Evolutionary conservation across 306 rosid species (phyloP).

Genomic region (Inga leiocalycina): DNA sequence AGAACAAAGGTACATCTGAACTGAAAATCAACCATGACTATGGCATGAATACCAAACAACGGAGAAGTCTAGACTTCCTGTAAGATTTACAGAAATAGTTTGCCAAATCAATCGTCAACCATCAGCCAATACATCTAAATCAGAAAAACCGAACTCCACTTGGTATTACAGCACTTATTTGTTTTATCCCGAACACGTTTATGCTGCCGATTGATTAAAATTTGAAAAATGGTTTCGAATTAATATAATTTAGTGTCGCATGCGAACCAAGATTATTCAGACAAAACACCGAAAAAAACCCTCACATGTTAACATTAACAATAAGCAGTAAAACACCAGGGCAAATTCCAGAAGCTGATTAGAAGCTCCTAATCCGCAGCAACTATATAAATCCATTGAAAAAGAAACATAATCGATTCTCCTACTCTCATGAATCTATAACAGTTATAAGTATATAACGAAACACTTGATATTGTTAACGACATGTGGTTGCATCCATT

Average conservation of each 20-base stretch:
- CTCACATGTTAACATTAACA: neutral
- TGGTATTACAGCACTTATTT: neutral
- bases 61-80: neutral
- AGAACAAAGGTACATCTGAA: neutral
- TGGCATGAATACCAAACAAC: neutral
- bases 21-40: neutral
- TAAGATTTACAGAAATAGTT: neutral
- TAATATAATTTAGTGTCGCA: neutral
- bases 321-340: neutral
- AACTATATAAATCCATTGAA: neutral
- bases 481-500: neutral
- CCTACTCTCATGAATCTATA: neutral
- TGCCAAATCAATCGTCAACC: neutral
- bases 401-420: neutral
- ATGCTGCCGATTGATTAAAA: neutral
- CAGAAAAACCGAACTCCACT: neutral
- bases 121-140: neutral
- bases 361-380: neutral
- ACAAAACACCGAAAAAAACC: neutral
- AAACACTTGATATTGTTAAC: neutral
- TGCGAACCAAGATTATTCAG: neutral
- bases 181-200: neutral
- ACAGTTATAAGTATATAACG: neutral
- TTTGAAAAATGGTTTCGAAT: neutral
- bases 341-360: neutral